phyloP scores from a whole-genome alignment of 2,329 filamentous ascomycete species.

The Falciphora oryzae region DNA sequence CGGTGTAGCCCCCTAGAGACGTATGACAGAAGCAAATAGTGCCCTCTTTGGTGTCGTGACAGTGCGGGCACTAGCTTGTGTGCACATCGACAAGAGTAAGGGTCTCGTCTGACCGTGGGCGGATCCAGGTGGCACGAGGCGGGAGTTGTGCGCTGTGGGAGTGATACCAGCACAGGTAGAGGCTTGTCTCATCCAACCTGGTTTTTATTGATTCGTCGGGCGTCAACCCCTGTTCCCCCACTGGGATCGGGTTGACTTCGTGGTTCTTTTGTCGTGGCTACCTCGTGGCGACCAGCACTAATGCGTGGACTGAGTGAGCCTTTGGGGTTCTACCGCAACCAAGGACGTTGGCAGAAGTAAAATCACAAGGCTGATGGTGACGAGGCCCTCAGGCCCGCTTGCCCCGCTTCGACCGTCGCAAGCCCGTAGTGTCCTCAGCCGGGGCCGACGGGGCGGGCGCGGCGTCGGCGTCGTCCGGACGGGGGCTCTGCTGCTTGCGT shows the following conservation, averaged over 20 bases:
- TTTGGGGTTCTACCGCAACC: neutral
- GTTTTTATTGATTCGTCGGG: too few species aligned
- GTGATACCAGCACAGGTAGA: too few species aligned
- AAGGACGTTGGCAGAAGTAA: neutral
- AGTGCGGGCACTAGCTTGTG: too few species aligned
- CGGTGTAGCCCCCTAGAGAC: too few species aligned
- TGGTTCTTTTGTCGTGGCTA: neutral
- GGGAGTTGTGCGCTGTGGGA: too few species aligned
- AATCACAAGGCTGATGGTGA: slow-evolving; percentile 5
- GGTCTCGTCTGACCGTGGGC: too few species aligned
- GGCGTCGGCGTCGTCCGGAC: neutral
- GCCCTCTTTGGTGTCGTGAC: too few species aligned
- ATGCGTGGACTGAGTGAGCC: neutral
- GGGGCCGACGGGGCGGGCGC: neutral
- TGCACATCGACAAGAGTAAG: too few species aligned
- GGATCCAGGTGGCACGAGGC: too few species aligned
- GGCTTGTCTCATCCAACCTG: too few species aligned
- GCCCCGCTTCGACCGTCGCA: slow-evolving; percentile 13
- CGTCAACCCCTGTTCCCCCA: neutral
- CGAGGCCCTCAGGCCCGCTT: slow-evolving; percentile 13
- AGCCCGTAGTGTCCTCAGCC: neutral
- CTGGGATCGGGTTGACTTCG: neutral
- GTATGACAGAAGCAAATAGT: too few species aligned
- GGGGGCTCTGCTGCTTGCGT: slow-evolving; percentile 8
- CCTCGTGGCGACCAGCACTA: neutral